These are phyloP conservation scores for Phanerochaete carnosa DNA, from an alignment of 768 basidiomycete genomes.

Conservation along the genomic window DNA sequence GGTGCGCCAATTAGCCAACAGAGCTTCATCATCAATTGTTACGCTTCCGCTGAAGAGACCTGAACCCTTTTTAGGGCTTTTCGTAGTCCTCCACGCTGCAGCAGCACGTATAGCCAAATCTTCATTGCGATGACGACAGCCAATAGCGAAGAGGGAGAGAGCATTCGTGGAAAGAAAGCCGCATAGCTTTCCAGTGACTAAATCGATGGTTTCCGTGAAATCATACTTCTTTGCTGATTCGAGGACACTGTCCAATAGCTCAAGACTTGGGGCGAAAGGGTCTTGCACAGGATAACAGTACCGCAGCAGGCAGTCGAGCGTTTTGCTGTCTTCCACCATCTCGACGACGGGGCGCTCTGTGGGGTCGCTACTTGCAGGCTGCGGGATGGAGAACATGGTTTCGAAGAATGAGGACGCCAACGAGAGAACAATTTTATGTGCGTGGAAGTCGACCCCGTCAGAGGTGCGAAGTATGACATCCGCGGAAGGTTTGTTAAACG, in stretches of 20 bases:
- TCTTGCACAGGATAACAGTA: conserved; percentile 21
- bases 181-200: background rate
- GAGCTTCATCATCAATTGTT: no score
- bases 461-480: conserved; percentile 47
- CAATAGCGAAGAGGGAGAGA: background rate
- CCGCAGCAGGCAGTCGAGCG: conserved; percentile 20
- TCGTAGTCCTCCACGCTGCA: no score
- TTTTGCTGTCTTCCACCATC: conserved; percentile 17
- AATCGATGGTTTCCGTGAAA: background rate
- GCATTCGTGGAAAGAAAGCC: background rate
- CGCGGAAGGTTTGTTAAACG: conserved; percentile 16
- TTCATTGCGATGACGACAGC: background rate
- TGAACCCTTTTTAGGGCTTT: no score
- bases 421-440: background rate
- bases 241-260: background rate
- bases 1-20: no score
- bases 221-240: background rate
- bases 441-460: background rate
- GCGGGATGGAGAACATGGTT: background rate
- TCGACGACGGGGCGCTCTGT: background rate
- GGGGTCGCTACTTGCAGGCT: background rate
- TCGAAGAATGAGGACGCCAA: background rate
- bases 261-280: background rate
- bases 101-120: background rate
- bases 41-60: no score